Evolutionary conservation across 2,329 filamentous ascomycete genomes (phyloP).

Genomic region (Decorospora gaudefroyi): DNA sequence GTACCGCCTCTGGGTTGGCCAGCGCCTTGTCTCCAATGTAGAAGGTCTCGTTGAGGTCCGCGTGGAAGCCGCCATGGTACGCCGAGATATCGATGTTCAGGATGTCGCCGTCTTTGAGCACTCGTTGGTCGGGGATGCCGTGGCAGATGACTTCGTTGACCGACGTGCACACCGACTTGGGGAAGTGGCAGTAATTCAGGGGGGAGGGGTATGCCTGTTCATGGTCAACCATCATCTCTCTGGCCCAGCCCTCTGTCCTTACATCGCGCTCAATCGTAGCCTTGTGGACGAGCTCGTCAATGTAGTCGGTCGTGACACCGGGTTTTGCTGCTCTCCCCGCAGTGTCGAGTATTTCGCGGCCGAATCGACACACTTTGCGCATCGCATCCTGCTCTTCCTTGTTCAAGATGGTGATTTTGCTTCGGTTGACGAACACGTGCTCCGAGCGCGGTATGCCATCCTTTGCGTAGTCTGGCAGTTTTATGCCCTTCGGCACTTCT

Average conservation of each 20-base stretch:
- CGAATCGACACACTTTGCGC: constrained; percentile 86
- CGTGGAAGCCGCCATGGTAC: constrained; percentile 93
- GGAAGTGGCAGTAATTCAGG: constrained; percentile 93
- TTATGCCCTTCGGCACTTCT: constrained; percentile 75
- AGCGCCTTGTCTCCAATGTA: constrained; percentile 90
- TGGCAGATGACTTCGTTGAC: constrained; percentile 98
- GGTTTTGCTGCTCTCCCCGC: constrained; percentile 81
- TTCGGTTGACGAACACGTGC: constrained; percentile 68
- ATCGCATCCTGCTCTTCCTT: constrained; percentile 82
- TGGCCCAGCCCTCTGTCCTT: constrained; percentile 45
- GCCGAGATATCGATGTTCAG: constrained; percentile 95
- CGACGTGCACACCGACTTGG: constrained; percentile 97
- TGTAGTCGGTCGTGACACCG: constrained; percentile 94
- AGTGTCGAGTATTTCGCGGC: constrained; percentile 89
- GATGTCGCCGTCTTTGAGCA: constrained; percentile 89
- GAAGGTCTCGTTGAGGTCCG: constrained; percentile 97
- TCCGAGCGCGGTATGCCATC: constrained; percentile 75
- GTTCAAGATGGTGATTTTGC: constrained; percentile 82
- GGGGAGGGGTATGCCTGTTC: constrained; percentile 90
- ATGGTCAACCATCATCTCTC: constrained; percentile 17
- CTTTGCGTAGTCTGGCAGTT: constrained; percentile 82
- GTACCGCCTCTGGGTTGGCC: constrained; percentile 81
- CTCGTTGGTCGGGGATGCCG: constrained; percentile 90
- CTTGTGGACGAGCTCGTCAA: constrained; percentile 93
- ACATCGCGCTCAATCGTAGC: constrained; percentile 92